phyloP scores from a whole-genome alignment of 2,329 filamentous ascomycete genomes.

The Malbranchea cinnamomea region DNA sequence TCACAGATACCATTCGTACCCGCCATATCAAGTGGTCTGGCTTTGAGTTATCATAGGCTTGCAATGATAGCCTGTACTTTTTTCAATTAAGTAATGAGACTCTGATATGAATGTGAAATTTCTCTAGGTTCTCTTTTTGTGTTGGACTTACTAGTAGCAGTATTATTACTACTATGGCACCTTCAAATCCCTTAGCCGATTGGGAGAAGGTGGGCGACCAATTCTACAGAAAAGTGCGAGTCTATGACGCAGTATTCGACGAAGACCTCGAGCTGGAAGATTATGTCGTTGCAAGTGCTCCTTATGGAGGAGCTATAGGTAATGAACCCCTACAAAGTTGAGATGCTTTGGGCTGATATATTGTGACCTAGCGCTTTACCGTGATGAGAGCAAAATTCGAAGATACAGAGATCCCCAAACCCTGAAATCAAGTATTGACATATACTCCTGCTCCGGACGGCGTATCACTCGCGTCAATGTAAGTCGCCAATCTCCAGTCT shows the following conservation, averaged over 20 bases:
- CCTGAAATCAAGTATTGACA: conserved; percentile 72
- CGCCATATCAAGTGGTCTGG: too few species aligned
- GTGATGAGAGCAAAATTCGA: conserved; percentile 72
- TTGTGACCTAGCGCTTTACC: conserved; percentile 54
- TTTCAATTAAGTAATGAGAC: too few species aligned
- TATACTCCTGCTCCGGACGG: conserved; percentile 87
- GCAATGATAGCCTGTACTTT: too few species aligned
- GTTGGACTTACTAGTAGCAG: conserved; percentile 6
- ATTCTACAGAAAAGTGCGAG: conserved; percentile 88
- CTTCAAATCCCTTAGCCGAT: conserved; percentile 58
- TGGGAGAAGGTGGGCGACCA: conserved; percentile 89
- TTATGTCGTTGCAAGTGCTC: conserved; percentile 80
- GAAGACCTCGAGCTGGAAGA: conserved; percentile 88
- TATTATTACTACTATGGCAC: too few species aligned
- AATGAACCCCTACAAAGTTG: conserved; percentile 20
- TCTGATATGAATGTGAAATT: not conserved
- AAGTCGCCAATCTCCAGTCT: conserved; percentile 13
- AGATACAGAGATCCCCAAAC: conserved; percentile 58
- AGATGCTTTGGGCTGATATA: not conserved
- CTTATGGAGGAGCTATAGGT: conserved; percentile 89
- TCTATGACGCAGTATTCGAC: conserved; percentile 89
- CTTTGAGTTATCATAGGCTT: too few species aligned
- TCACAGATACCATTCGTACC: too few species aligned
- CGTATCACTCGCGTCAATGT: conserved; percentile 63
- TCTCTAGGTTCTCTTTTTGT: not conserved